phyloP scores from a whole-genome alignment of 2,329 filamentous ascomycete species.

The Penicillium verrucosum region DNA sequence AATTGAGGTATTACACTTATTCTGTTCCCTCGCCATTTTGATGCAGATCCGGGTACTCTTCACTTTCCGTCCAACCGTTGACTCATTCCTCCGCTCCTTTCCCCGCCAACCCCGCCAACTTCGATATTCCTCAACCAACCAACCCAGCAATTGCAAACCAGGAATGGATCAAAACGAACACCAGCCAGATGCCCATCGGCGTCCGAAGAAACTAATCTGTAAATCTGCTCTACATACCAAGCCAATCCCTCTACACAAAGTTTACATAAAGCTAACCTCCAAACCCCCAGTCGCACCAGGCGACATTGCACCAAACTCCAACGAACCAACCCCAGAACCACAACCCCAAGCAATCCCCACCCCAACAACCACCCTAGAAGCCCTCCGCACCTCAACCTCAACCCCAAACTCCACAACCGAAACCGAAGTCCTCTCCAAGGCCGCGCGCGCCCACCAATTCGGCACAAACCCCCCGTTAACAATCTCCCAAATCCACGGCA shows the following conservation, averaged over 20 bases:
- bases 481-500: slow-evolving; percentile 40
- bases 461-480: slow-evolving; percentile 42
- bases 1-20: neutral
- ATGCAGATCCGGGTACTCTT: neutral
- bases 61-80: neutral
- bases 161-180: slow-evolving; percentile 12
- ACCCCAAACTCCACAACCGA: slow-evolving; percentile 38
- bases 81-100: slow-evolving; percentile 1
- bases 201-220: slow-evolving; percentile 45
- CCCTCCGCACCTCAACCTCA: slow-evolving; percentile 32
- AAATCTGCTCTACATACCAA: slow-evolving; percentile 9
- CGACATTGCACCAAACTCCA: slow-evolving; percentile 34
- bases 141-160: neutral
- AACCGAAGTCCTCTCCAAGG: slow-evolving; percentile 34
- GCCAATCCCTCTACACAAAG: neutral
- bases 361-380: slow-evolving; percentile 8
- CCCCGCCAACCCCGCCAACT: slow-evolving; percentile 9
- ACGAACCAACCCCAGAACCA: slow-evolving; percentile 16
- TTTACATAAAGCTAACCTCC: slow-evolving; percentile 7
- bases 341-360: slow-evolving; percentile 3
- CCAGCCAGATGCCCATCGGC: slow-evolving; percentile 19
- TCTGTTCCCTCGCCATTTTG: neutral
- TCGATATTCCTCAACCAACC: slow-evolving; percentile 2
- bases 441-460: slow-evolving; percentile 45
- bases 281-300: slow-evolving; percentile 40